Evolutionary conservation across 768 basidiomycete species (phyloP).

Genomic region (Lentinula detonsa): DNA sequence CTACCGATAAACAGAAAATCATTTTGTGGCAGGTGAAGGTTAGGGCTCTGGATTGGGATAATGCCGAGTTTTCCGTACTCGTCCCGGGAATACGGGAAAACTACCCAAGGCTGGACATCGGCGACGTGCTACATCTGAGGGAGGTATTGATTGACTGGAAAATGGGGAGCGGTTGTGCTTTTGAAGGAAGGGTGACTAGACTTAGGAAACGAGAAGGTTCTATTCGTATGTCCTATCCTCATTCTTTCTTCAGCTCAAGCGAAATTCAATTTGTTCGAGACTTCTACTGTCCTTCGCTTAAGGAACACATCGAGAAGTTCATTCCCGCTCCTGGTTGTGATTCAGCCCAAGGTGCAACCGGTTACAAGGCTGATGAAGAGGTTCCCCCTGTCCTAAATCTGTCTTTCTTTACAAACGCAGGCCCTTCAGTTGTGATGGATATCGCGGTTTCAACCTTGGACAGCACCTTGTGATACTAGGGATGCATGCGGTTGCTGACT

Average conservation of each 20-base stretch:
- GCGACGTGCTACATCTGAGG: conserved; percentile 38
- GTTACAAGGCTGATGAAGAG: conserved; percentile 26
- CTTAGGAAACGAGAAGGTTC: conserved; percentile 41
- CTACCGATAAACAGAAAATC: conserved; percentile 35
- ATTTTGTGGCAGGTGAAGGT: conserved; percentile 32
- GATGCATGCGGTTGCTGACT: conserved; percentile 22
- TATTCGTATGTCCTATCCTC: conserved; percentile 30
- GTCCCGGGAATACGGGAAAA: conserved; percentile 19
- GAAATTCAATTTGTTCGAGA: conserved; percentile 19
- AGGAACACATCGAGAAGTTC: conserved; percentile 32
- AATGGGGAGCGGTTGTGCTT: conserved; percentile 31
- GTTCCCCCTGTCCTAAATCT: conserved; percentile 40
- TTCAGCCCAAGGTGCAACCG: conserved; percentile 6
- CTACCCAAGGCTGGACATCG: conserved; percentile 36
- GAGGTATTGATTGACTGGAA: conserved; percentile 27
- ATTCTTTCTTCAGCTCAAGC: background rate
- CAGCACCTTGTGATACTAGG: conserved; percentile 26
- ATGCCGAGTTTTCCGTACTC: conserved; percentile 6
- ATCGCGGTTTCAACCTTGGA: conserved; percentile 25
- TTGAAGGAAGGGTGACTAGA: conserved; percentile 38
- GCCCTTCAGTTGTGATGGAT: conserved; percentile 37
- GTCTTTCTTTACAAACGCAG: conserved; percentile 40
- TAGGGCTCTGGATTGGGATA: conserved; percentile 4
- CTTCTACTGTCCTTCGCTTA: conserved; percentile 33
- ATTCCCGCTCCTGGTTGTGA: conserved; percentile 12